phyloP scores from a whole-genome alignment of 139 green algal genomes.

The Tetratostichococcus sp. region DNA sequence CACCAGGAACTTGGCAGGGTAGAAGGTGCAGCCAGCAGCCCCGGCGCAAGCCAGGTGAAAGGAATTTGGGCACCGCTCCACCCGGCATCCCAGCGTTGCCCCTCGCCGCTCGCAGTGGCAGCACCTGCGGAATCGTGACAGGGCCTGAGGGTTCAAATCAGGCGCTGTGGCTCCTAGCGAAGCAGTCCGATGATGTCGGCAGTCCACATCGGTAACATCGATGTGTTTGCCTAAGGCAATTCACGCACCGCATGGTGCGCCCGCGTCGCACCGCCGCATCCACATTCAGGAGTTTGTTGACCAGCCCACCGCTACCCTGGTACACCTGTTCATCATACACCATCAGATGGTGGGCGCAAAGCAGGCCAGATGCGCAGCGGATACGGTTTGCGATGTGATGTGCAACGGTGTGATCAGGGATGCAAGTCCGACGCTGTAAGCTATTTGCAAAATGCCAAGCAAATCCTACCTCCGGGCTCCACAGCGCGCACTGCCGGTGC shows the following conservation, averaged over 20 bases:
- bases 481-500: slow-evolving; percentile 65
- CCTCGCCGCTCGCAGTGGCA: slow-evolving; percentile 46
- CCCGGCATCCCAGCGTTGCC: slow-evolving; percentile 67
- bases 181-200: too few species aligned
- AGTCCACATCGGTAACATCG: too few species aligned
- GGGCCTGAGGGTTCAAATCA: too few species aligned
- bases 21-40: slow-evolving; percentile 36
- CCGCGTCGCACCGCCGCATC: slow-evolving; percentile 36
- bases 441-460: too few species aligned
- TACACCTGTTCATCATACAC: slow-evolving; percentile 40
- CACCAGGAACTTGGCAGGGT: slow-evolving; percentile 37
- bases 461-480: slow-evolving; percentile 51
- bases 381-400: too few species aligned
- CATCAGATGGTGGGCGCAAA: background rate
- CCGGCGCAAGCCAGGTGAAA: slow-evolving; percentile 69
- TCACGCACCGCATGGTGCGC: slow-evolving; percentile 38
- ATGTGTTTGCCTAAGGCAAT: too few species aligned
- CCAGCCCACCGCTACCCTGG: slow-evolving; percentile 33
- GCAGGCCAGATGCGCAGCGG: too few species aligned
- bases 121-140: slow-evolving; percentile 15
- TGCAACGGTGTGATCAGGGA: background rate
- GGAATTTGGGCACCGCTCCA: slow-evolving; percentile 48
- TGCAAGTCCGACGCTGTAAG: too few species aligned
- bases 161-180: too few species aligned
- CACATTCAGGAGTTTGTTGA: too few species aligned